Percentiles rank a stretch among this genome's conserved stretches.
phyloP scores from a whole-genome alignment of 176 grass and related monocot species.

The Dactylis glomerata region DNA sequence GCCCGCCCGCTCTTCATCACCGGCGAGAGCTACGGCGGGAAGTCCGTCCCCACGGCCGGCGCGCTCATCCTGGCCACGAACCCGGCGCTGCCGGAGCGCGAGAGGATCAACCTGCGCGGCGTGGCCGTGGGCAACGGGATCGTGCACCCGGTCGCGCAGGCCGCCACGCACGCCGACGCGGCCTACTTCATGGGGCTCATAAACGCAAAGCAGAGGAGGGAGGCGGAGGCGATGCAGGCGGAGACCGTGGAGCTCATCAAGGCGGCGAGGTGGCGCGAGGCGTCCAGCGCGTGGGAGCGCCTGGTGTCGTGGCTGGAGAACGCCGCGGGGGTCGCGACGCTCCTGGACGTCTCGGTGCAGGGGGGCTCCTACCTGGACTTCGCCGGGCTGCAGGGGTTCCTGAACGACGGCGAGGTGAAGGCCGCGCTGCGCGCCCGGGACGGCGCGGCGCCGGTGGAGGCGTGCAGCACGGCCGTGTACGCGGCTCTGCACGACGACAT shows the following conservation, averaged over 20 bases:
- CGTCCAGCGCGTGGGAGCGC: neutral
- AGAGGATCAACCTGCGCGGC: conserved; percentile 37
- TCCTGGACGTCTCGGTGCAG: conserved; percentile 39
- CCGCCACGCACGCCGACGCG: conserved; percentile 51
- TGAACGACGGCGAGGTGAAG: conserved; percentile 51
- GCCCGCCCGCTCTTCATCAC: conserved; percentile 55
- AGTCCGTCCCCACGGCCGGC: conserved; percentile 52
- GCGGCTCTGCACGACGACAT: conserved; percentile 41
- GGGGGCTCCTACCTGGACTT: conserved; percentile 29
- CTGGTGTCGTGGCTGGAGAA: neutral
- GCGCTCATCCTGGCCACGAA: neutral
- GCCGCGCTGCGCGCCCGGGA: conserved; percentile 36
- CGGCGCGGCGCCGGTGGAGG: conserved; percentile 23
- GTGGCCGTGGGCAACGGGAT: conserved; percentile 69
- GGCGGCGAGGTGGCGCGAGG: conserved; percentile 27
- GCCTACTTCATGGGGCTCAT: conserved; percentile 73
- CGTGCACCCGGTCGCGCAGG: conserved; percentile 58
- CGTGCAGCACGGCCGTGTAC: conserved; percentile 38
- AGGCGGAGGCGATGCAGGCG: conserved; percentile 41
- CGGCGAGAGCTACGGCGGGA: conserved; percentile 77
- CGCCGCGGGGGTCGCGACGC: conserved; percentile 17
- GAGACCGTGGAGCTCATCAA: neutral
- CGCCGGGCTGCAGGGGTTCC: neutral
- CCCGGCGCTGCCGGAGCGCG: neutral
- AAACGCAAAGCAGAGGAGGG: conserved; percentile 35